phyloP scores from a whole-genome alignment of 805 yeast genomes.

The Teunomyces cretensis region DNA sequence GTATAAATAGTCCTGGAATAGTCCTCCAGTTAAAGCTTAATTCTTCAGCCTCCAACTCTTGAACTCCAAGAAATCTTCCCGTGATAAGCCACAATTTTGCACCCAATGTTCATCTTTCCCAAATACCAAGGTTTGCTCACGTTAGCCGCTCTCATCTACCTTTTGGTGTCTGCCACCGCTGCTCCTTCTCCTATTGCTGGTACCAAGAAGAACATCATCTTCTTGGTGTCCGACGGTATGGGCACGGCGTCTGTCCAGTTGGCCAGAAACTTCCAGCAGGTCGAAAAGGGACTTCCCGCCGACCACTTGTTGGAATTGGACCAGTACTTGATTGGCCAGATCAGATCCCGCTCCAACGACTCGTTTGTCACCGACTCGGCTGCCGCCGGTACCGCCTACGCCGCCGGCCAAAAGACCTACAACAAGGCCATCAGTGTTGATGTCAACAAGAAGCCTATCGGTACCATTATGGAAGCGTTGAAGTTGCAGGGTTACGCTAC shows the following conservation, averaged over 20 bases:
- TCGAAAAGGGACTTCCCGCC: slow-evolving; percentile 49
- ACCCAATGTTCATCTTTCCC: slow-evolving; percentile 2
- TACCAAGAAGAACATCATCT: slow-evolving; percentile 70
- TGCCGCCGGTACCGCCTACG: slow-evolving; percentile 96
- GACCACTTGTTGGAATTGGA: slow-evolving; percentile 65
- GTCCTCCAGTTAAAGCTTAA: too few species aligned
- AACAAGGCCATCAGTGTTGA: slow-evolving; percentile 92
- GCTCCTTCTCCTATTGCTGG: slow-evolving; percentile 1
- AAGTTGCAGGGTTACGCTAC: slow-evolving; percentile 78
- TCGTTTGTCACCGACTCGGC: slow-evolving; percentile 92
- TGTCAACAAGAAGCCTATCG: slow-evolving; percentile 70
- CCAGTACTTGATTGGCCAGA: slow-evolving; percentile 71
- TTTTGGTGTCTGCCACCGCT: neutral
- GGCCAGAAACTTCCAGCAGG: slow-evolving; percentile 74
- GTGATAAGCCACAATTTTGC: neutral
- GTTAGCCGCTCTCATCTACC: slow-evolving; percentile 1
- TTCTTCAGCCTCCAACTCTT: neutral
- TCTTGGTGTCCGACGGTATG: slow-evolving; percentile 94
- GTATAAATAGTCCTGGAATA: too few species aligned
- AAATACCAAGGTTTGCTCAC: slow-evolving; percentile 1
- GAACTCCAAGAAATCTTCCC: too few species aligned
- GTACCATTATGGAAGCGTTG: slow-evolving; percentile 85
- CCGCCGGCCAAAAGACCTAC: slow-evolving; percentile 79
- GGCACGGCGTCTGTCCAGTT: slow-evolving; percentile 85
- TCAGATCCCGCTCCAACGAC: slow-evolving; percentile 76